These are phyloP conservation scores for Dothiorella sarmentorum DNA, from an alignment of 2,329 filamentous ascomycete genomes.

Conservation along the genomic window DNA sequence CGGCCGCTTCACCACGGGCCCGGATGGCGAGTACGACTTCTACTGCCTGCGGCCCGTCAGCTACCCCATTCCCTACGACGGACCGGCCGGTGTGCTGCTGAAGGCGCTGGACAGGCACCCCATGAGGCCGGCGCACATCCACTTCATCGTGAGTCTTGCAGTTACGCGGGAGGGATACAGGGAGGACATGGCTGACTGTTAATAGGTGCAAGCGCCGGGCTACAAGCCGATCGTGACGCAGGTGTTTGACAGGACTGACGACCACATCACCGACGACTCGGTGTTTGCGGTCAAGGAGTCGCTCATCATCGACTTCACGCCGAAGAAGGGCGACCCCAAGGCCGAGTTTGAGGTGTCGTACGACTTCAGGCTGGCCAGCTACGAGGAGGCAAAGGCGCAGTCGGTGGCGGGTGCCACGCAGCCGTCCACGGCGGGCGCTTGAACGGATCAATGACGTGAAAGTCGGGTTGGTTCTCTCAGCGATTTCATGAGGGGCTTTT, in stretches of 20 bases:
- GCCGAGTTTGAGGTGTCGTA: constrained; percentile 54
- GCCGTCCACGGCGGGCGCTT: constrained; percentile 6
- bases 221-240: constrained; percentile 72
- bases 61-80: constrained; percentile 56
- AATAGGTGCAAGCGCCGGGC: constrained; percentile 52
- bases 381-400: constrained; percentile 30
- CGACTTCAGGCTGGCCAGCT: constrained; percentile 45
- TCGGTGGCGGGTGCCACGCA: constrained; percentile 28
- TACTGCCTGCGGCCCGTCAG: constrained; percentile 43
- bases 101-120: constrained; percentile 59
- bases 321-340: constrained; percentile 49
- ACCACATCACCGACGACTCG: constrained; percentile 58
- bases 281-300: constrained; percentile 61
- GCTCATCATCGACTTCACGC: constrained; percentile 56
- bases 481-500: not conserved
- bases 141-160: constrained; percentile 51
- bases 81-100: constrained; percentile 57
- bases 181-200: not conserved
- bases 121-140: constrained; percentile 61
- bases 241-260: constrained; percentile 67
- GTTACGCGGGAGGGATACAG: not conserved
- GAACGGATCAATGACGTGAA: not conserved
- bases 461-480: not conserved
- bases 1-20: constrained; percentile 67
- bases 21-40: constrained; percentile 57